Evolutionary conservation across 2,329 filamentous ascomycete species (phyloP).

Genomic region (Botrytis deweyae): DNA sequence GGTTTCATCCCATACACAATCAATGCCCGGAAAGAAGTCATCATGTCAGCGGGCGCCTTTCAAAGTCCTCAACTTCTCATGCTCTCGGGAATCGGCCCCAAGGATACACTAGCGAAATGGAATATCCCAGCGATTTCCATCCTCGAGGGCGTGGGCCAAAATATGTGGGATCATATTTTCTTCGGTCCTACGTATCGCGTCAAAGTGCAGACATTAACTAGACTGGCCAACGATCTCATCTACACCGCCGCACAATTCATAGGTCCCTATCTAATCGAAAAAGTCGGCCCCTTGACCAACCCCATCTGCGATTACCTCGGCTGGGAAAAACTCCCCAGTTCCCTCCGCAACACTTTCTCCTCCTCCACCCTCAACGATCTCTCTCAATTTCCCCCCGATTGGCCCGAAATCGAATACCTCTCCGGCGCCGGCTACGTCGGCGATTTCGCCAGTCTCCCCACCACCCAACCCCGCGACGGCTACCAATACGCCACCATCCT

Average conservation of each 20-base stretch:
- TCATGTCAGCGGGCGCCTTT: constrained; percentile 50
- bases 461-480: not conserved
- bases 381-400: constrained; percentile 38
- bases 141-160: constrained; percentile 51
- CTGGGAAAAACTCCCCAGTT: constrained; percentile 38
- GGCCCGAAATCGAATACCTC: constrained; percentile 31
- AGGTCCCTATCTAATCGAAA: not conserved
- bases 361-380: constrained; percentile 28
- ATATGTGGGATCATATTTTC: constrained; percentile 42
- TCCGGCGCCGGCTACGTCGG: constrained; percentile 37
- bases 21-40: constrained; percentile 36
- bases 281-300: not conserved
- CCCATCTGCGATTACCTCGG: constrained; percentile 40
- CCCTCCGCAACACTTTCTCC: not conserved
- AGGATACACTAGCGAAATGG: constrained; percentile 44
- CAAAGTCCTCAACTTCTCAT: constrained; percentile 51
- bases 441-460: not conserved
- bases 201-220: not conserved
- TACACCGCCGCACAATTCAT: not conserved
- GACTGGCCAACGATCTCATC: not conserved
- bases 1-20: constrained; percentile 23
- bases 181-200: constrained; percentile 7
- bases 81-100: constrained; percentile 50
- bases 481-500: constrained; percentile 7
- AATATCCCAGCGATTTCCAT: constrained; percentile 48